These are phyloP conservation scores for Pleomassaria siparia DNA, from an alignment of 2,329 filamentous ascomycete species.

Conservation along the genomic window DNA sequence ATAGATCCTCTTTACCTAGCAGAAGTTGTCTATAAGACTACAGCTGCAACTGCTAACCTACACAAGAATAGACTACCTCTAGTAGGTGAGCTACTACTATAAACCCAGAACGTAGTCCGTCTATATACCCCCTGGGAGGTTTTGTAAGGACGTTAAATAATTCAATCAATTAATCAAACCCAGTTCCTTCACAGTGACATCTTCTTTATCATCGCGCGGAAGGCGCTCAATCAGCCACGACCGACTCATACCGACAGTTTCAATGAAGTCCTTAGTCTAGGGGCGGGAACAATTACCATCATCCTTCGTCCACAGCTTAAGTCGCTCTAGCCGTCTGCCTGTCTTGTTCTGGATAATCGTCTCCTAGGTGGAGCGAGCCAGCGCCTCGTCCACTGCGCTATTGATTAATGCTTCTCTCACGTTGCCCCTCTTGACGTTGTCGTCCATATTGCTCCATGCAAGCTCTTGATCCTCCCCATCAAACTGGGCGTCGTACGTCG, in stretches of 20 bases:
- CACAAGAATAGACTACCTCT: no score
- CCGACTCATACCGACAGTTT: slow-evolving; percentile 18
- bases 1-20: no score
- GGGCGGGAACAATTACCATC: no score
- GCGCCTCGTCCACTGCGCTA: slow-evolving; percentile 22
- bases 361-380: slow-evolving; percentile 22
- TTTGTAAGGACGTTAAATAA: no score
- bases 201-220: slow-evolving; percentile 14
- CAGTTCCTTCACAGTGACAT: slow-evolving; percentile 19
- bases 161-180: no score
- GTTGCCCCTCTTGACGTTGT: slow-evolving; percentile 10
- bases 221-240: slow-evolving; percentile 24
- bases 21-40: no score
- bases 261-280: slow-evolving; percentile 2
- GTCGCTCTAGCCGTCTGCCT: slow-evolving; percentile 17
- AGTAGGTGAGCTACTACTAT: no score
- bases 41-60: no score
- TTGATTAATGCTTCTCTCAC: slow-evolving; percentile 19
- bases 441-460: neutral
- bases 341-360: slow-evolving; percentile 16
- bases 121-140: no score
- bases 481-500: slow-evolving; percentile 13
- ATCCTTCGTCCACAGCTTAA: slow-evolving; percentile 22
- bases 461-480: slow-evolving; percentile 13
- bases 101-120: no score